Base-by-base conservation (phyloP, 768 basidiomycete genomes). In the Thelephora aurantiotincta region DNA sequence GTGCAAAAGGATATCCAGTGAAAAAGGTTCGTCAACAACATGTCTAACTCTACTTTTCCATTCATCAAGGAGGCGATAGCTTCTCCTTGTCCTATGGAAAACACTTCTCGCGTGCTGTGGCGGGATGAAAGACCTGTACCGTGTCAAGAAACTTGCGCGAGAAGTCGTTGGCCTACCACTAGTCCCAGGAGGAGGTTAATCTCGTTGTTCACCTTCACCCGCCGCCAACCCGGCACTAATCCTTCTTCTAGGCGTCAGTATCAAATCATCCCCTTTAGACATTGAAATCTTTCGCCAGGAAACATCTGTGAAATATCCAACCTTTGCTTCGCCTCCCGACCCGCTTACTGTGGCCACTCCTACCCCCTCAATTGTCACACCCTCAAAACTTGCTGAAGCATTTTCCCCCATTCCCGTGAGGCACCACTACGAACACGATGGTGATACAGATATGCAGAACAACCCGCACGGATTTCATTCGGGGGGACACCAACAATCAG, bases 11-110 rank as follows among this genome's bases (percentile, higher is more conserved):
- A 5, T 99, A 96, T 64, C 96, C 96, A 0, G 86, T 96, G 56
- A 99, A 98, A 68, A 97, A 97, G 76, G 92, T 87, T 46, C 18
- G 61, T 43, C 23, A 36, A 43, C 33, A 35, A 34, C 43, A 51
- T 47, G 22, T 50, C 35, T 36, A 52, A 50, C 50, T 53, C 47
- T 20, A 43, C 26, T 30, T 30, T 30, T 30, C 26, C 38, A 14
- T 41, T 18, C 18, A 41, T 5, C 9, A 2, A 41, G 22, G 18
- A 18, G 49, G 34, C 44, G 7, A 43, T 57, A 96, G 93, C 77
- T 97, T 2, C 74, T 99, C 11, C 75, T 98, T 13, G 75, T 99
- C 0, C 68, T 96, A 7, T 99, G 96, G 96, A 99, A 98, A 61
- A 79, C 88, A 0, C 65, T 98, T 35, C 68, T 99, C 42, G 80